These are phyloP conservation scores for Climacium dendroides DNA, from an alignment of 225 moss, liverwort and hornwort species.

Conservation along the genomic window DNA sequence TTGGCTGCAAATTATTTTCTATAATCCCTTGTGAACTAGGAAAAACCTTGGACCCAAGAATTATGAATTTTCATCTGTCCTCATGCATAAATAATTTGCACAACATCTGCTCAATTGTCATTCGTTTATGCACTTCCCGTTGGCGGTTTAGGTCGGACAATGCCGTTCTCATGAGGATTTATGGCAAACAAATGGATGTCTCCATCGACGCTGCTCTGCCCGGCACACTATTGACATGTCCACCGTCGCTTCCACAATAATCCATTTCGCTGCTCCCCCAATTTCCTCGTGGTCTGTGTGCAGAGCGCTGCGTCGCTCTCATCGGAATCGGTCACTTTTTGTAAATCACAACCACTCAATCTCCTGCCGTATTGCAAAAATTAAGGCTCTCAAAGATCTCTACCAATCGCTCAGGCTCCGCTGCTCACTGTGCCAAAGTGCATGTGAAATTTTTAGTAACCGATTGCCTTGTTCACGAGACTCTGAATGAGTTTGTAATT, in stretches of 20 bases:
- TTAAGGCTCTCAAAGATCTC: not conserved
- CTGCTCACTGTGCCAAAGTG: not conserved
- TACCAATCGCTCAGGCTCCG: not conserved
- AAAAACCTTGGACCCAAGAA: accelerated
- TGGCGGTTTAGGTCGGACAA: accelerated
- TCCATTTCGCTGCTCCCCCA: not conserved
- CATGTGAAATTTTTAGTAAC: not conserved
- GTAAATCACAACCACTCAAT: not conserved
- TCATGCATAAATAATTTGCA: accelerated
- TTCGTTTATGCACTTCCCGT: not conserved
- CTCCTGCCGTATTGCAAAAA: not conserved
- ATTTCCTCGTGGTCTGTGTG: not conserved
- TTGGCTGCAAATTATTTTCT: accelerated
- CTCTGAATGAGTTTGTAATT: not conserved
- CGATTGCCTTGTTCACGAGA: not conserved
- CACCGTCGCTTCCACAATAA: not conserved
- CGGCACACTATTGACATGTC: not conserved
- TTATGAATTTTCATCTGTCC: not conserved
- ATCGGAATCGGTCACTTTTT: too few relatives aligned
- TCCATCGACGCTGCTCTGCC: not conserved
- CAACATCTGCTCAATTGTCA: not conserved
- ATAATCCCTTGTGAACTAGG: too few relatives aligned
- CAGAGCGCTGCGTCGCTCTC: not conserved
- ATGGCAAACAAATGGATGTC: not conserved
- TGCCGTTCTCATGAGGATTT: not conserved